phyloP scores from a whole-genome alignment of 108 stramenopile genomes.

The Nannochloropsis oceanica region DNA sequence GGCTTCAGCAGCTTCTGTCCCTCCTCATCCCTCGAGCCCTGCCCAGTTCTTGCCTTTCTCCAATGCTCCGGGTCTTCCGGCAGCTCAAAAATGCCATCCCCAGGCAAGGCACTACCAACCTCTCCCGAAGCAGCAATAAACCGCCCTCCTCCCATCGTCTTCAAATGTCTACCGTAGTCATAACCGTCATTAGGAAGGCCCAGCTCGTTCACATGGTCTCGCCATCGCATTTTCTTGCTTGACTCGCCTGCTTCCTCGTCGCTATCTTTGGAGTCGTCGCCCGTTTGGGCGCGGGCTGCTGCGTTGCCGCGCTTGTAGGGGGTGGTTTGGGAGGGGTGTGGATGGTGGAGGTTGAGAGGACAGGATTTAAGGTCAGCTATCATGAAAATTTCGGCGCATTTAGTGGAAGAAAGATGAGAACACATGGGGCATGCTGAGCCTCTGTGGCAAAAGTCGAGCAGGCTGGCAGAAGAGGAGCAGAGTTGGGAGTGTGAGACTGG shows the following conservation, averaged over 20 bases:
- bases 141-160: slow-evolving; percentile 43
- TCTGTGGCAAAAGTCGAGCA: no score
- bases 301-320: not conserved
- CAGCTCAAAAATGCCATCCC: not conserved
- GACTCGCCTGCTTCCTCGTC: not conserved
- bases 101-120: not conserved
- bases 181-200: slow-evolving; percentile 64
- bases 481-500: no score
- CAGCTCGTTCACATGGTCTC: slow-evolving; percentile 33
- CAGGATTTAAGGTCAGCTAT: no score
- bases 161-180: slow-evolving; percentile 70
- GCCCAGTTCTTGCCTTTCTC: not conserved
- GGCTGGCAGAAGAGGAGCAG: no score
- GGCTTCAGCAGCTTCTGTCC: not conserved
- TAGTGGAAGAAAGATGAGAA: no score
- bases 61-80: not conserved
- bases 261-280: no score
- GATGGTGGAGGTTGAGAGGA: no score
- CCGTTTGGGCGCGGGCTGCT: not conserved
- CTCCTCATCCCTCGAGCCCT: not conserved
- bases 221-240: not conserved
- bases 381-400: no score
- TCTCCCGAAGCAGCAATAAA: not conserved
- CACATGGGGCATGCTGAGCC: no score
- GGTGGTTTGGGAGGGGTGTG: no score